phyloP scores from a whole-genome alignment of 2,329 filamentous ascomycete species.

The Phoma sp. region DNA sequence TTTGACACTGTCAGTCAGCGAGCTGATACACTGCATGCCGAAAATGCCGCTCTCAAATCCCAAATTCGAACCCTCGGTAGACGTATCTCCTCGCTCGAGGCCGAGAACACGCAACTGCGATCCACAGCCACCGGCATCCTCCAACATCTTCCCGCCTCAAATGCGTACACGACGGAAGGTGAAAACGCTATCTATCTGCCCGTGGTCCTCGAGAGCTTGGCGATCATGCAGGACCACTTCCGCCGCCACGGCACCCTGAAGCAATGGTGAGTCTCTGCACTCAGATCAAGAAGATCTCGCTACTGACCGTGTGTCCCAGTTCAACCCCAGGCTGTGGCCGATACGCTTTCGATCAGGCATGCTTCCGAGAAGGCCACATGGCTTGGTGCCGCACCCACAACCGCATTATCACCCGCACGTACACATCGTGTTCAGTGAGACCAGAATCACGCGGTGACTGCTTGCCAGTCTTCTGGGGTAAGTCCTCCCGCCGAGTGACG shows the following conservation, averaged over 20 bases:
- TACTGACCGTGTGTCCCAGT: background rate
- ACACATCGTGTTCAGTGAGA: background rate
- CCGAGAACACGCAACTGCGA: background rate
- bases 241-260: background rate
- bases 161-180: background rate
- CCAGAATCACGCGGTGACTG: background rate
- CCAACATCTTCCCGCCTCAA: background rate
- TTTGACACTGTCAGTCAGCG: background rate
- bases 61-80: background rate
- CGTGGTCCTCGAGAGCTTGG: background rate
- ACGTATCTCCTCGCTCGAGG: background rate
- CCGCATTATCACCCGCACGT: conserved; percentile 1
- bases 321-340: background rate
- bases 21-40: background rate
- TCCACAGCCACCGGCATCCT: background rate
- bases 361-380: conserved; percentile 9
- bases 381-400: conserved; percentile 4
- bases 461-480: conserved; percentile 3
- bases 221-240: background rate
- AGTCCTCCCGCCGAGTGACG: background rate
- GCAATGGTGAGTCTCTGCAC: background rate
- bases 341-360: background rate
- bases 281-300: no score
- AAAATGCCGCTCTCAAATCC: background rate
- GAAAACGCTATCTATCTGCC: background rate